Evolutionary conservation across 2,329 filamentous ascomycete genomes (phyloP).

Genomic region (Arthrinium puccinioides): DNA sequence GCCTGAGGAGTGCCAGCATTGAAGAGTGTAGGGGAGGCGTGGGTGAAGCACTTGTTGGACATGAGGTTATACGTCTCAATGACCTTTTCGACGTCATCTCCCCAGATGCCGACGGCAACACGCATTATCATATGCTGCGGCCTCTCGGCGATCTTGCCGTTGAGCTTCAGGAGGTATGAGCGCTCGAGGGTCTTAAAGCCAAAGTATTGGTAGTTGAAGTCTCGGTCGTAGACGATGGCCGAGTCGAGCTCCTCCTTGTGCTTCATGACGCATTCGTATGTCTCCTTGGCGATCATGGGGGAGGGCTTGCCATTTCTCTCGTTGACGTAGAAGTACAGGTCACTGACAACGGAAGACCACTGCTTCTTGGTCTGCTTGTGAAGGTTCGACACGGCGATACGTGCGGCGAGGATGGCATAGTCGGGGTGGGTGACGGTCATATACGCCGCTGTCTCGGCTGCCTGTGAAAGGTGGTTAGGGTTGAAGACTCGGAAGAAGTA

Average conservation of each 20-base stretch:
- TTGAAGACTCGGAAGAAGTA: too few species aligned
- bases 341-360: conserved; percentile 89
- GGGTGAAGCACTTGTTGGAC: conserved; percentile 98
- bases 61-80: conserved; percentile 98
- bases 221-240: conserved; percentile 96
- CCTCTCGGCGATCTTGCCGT: conserved; percentile 93
- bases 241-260: conserved; percentile 97
- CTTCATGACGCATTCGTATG: conserved; percentile 89
- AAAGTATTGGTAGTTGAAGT: conserved; percentile 99
- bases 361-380: conserved; percentile 99
- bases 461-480: conserved; percentile 45
- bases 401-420: conserved; percentile 95
- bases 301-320: conserved; percentile 77
- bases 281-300: conserved; percentile 91
- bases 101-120: conserved; percentile 94
- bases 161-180: conserved; percentile 91
- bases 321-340: conserved; percentile 94
- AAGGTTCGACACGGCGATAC: conserved; percentile 97
- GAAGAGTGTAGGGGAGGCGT: conserved; percentile 96
- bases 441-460: conserved; percentile 96
- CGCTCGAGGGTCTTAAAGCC: conserved; percentile 99
- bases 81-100: conserved; percentile 86
- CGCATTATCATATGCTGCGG: conserved; percentile 99
- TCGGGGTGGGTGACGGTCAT: conserved; percentile 99
- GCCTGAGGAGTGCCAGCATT: conserved; percentile 93